Evolutionary conservation across 169 alveolate genomes (phyloP), one percentile per base, ranked within the genome.

Genomic region (Cyclospora cayetanensis): DNA sequence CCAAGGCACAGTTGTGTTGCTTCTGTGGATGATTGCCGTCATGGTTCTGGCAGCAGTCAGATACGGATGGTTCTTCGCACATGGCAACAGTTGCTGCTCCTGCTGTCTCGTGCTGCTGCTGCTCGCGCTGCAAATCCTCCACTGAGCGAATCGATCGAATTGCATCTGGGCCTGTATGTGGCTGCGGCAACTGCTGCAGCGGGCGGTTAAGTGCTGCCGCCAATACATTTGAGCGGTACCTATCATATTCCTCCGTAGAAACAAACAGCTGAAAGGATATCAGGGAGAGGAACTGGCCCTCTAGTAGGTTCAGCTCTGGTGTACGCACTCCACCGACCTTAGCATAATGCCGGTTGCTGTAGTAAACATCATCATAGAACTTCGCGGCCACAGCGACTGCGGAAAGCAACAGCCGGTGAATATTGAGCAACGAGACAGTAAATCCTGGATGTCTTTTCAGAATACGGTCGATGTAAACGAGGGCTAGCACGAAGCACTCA

Each of bases 251-350:
- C 77, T 95, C 89, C 35, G 97, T 96, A 25, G 96, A 93, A 12
- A 98, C 98, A 80, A 88, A 97, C 41, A 98, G 97, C 42, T 95
- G 94, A 91, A 96, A 98, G 70, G 96, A 96, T 46, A 98, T 77
- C 46, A 96, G 94, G 29, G 94, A 94, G 39, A 98, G 92, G 87
- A 98, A 98, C 82, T 95, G 96, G 4, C 94, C 94, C 93, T 98
- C 99, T 27, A 98, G 95, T 52, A 93, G 87, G 85, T 98, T 97
- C 43, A 98, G 93, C 89, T 98, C 99, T 55, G 95, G 85, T 29
- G 97, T 96, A 37, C 97, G 94, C 12, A 98, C 98, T 25, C 99
- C 99, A 3, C 99, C 99, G 22, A 98, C 97, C 60, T 97, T 96
- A 4, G 99, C 99, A 91, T 97, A 97, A 89, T 94, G 97, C 46